Evolutionary conservation across 805 yeast species (phyloP), one percentile per base, ranked within the genome.

Genomic region (Candida krabiensis): DNA sequence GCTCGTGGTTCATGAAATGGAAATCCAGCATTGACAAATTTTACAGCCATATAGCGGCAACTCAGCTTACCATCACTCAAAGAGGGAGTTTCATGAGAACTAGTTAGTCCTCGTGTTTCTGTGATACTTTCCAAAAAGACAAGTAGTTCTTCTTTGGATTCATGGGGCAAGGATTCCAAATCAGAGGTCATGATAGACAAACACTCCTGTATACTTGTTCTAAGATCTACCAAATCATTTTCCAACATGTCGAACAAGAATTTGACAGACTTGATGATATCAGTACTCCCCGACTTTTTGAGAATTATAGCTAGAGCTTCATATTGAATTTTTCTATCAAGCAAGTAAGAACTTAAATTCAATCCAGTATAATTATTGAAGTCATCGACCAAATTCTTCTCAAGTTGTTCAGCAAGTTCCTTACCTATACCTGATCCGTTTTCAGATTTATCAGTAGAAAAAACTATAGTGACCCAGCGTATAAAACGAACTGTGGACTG

Each of bases 241-340:
- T 71, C 73, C 27, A 90, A 61, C 17, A 93, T 80, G 25, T 80
- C 79, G 46, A 89, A 80, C 14, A 90, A 61, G 52, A 88, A 89
- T 34, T 74, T 75, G 27, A 87, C 56, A 44, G 73, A 77, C 0
- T 71, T 56, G 25, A 81, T 60, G 49, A 79, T 80, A 11, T 63
- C 49, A 22, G 80, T 55, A 1, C 55, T 49, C 1, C 75, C 67
- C 27, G 73, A 66, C 23, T 72, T 68, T 39, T 72, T 49, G 35
- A 84, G 55, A 6, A 90, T 67, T 15, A 78, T 71, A 2, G 95
- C 93, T 17, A 90, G 59, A 0, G 95, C 81, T 56, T 86, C 96
- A 53, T 87, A 90, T 49, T 85, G 87, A 26, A 71, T 61, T 50
- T 74, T 72, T 49, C 93, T 70, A 47, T 77, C 81, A 4, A 61